Conservation (phyloP, 1,284 basidiomycete species). For the Apiotrichum domesticum region DNA sequence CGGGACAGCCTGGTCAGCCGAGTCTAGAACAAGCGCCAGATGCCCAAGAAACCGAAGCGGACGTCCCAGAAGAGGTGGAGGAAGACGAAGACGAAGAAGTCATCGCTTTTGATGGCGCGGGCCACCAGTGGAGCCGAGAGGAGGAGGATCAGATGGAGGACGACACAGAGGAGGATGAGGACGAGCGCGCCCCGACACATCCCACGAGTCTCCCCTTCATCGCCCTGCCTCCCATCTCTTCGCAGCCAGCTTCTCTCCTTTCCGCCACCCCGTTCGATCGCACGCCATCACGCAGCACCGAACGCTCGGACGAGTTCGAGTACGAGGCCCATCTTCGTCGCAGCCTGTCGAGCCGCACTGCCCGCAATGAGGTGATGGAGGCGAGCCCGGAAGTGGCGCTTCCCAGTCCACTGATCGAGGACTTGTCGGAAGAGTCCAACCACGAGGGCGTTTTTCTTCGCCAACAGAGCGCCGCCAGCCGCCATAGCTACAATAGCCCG, state of each 20-base stretch:
- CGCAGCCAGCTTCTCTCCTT: not conserved
- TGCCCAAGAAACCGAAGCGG: too few relatives aligned
- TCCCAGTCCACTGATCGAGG: constrained; percentile 7
- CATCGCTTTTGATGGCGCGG: too few relatives aligned
- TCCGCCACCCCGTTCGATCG: constrained; percentile 18
- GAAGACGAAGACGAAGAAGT: not conserved
- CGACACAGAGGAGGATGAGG: too few relatives aligned
- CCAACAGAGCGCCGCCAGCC: not conserved
- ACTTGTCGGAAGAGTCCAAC: not conserved
- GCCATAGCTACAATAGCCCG: not conserved
- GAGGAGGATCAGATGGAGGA: not conserved
- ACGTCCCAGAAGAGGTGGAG: not conserved
- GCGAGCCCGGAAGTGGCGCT: constrained; percentile 2
- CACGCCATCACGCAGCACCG: constrained; percentile 32
- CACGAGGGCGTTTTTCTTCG: not conserved
- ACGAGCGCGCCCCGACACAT: not conserved
- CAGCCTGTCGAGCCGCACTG: constrained; percentile 37
- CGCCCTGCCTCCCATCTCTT: constrained; percentile 1
- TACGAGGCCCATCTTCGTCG: constrained; percentile 40
- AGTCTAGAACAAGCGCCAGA: too few relatives aligned
- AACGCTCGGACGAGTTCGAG: constrained; percentile 39
- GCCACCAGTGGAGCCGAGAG: too few relatives aligned
- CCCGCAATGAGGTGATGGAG: constrained; percentile 19
- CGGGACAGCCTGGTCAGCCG: not conserved
- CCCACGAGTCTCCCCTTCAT: not conserved